Evolutionary conservation across 192 early-diverging fungal genomes (phyloP).

Genomic region (Backusella luteola): DNA sequence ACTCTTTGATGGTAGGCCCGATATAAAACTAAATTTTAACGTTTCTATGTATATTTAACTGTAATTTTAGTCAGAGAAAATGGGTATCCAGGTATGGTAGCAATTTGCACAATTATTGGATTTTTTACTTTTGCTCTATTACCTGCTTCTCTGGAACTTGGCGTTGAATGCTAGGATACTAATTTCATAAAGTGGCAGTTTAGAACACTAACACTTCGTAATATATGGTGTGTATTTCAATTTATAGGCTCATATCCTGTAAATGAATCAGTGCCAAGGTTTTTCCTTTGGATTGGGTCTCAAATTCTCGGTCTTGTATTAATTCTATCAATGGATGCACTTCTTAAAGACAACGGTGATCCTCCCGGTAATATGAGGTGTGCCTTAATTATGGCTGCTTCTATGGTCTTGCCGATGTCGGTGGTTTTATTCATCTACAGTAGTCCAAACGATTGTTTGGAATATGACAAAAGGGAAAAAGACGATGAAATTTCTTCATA

Average conservation of each 20-base stretch:
- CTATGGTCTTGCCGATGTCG: slow-evolving; percentile 5
- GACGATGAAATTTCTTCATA: neutral
- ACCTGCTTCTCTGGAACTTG: too few relatives aligned
- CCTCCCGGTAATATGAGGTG: slow-evolving; percentile 21
- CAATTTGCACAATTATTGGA: too few relatives aligned
- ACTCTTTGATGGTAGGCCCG: too few relatives aligned
- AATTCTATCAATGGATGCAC: slow-evolving; percentile 15
- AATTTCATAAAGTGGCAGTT: too few relatives aligned
- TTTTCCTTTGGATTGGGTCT: slow-evolving; percentile 22
- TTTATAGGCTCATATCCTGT: slow-evolving; percentile 22
- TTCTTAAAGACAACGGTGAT: slow-evolving; percentile 16
- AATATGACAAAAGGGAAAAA: slow-evolving; percentile 14
- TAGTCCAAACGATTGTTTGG: slow-evolving; percentile 28
- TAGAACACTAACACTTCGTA: too few relatives aligned
- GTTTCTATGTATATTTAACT: too few relatives aligned
- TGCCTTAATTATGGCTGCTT: slow-evolving; percentile 20
- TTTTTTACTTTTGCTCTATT: too few relatives aligned
- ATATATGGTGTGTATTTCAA: neutral
- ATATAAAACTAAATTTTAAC: too few relatives aligned
- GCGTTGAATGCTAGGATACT: too few relatives aligned
- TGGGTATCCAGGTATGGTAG: too few relatives aligned
- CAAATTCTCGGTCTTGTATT: slow-evolving; percentile 27
- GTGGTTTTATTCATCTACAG: slow-evolving; percentile 12
- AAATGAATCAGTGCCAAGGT: slow-evolving; percentile 29
- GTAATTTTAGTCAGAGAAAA: too few relatives aligned